These are phyloP conservation scores for Ceriops decandra DNA, from an alignment of 345 rosid species.

Conservation along the genomic window DNA sequence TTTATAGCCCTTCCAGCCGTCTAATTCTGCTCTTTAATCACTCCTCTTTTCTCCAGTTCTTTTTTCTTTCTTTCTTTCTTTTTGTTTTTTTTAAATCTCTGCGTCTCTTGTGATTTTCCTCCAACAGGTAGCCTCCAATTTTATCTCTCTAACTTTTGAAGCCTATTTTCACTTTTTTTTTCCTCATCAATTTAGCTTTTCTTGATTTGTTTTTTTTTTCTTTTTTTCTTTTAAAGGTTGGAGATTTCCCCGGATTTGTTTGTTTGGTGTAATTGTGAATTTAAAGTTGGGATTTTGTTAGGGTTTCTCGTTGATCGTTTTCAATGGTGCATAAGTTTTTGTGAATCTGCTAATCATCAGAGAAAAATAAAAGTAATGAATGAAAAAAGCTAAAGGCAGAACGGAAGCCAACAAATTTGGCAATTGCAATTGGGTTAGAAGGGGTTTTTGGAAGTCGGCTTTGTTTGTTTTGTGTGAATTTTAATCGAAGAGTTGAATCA, in stretches of 20 bases:
- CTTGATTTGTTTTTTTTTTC: not conserved
- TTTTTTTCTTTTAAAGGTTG: too few species aligned
- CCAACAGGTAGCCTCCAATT: slow-evolving; percentile 12
- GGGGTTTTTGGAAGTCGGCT: not conserved
- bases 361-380: too few species aligned
- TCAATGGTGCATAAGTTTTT: too few species aligned
- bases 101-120: slow-evolving; percentile 3
- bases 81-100: not conserved
- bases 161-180: not conserved
- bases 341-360: too few species aligned
- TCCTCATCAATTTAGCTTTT: not conserved
- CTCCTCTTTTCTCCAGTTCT: not conserved
- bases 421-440: not conserved
- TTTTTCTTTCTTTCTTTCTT: not conserved
- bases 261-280: not conserved
- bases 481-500: not conserved
- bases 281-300: not conserved
- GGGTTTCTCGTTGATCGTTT: not conserved
- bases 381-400: too few species aligned
- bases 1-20: too few species aligned
- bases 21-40: not conserved
- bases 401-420: too few species aligned
- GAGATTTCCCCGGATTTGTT: too few species aligned
- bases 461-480: not conserved
- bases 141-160: not conserved